phyloP scores from a whole-genome alignment of 768 basidiomycete species.

The Bullera alba region DNA sequence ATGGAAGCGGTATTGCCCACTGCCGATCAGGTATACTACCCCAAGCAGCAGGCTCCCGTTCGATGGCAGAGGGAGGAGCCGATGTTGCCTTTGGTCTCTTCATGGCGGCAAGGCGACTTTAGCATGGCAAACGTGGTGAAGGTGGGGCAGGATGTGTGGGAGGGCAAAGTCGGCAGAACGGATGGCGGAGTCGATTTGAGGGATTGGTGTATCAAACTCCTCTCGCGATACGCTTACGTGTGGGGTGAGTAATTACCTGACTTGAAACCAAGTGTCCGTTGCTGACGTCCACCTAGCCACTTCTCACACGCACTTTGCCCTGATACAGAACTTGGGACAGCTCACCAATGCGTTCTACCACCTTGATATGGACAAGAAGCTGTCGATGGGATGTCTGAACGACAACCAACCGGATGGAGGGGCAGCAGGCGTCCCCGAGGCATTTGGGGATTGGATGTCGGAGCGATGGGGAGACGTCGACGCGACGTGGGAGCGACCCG shows the following conservation, averaged over 20 bases:
- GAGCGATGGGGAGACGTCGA: slow-evolving; percentile 20
- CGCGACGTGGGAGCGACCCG: slow-evolving; percentile 15
- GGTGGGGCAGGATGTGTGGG: slow-evolving; percentile 25
- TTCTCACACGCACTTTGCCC: slow-evolving; percentile 27
- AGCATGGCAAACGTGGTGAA: slow-evolving; percentile 14
- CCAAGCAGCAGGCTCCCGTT: background rate
- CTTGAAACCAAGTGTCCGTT: no score
- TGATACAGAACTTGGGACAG: slow-evolving; percentile 14
- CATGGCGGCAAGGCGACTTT: slow-evolving; percentile 38
- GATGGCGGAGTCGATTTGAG: slow-evolving; percentile 24
- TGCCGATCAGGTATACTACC: slow-evolving; percentile 3
- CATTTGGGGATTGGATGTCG: slow-evolving; percentile 31
- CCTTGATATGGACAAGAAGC: slow-evolving; percentile 11
- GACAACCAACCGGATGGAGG: slow-evolving; percentile 32
- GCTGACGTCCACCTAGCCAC: slow-evolving; percentile 7
- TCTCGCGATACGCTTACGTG: slow-evolving; percentile 39
- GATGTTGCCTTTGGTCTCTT: slow-evolving; percentile 31
- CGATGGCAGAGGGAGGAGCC: slow-evolving; percentile 28
- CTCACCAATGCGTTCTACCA: slow-evolving; percentile 2
- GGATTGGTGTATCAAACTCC: slow-evolving; percentile 35
- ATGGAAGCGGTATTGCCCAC: slow-evolving; percentile 35
- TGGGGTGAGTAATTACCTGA: slow-evolving; percentile 23
- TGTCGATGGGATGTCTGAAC: slow-evolving; percentile 38
- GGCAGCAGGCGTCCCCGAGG: background rate
- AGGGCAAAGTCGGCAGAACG: background rate